Percentiles rank a stretch among this genome's conserved stretches.
Conservation (phyloP, 306 rosid genomes). For the Corylus americana region DNA sequence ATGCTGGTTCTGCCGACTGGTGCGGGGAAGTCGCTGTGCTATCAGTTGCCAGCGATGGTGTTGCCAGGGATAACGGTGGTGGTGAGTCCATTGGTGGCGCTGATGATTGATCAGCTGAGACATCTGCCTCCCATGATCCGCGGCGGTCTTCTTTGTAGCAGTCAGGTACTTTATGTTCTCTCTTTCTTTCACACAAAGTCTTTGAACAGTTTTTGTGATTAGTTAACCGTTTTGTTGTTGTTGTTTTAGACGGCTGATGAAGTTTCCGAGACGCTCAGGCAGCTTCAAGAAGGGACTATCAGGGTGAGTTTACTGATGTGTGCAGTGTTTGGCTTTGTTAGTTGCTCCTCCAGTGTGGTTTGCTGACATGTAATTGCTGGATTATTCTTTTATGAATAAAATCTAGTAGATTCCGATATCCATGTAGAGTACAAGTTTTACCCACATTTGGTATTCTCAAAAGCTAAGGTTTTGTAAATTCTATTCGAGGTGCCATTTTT, state of each 20-base stretch:
- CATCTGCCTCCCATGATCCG: slow-evolving; percentile 73
- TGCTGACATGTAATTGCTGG: slow-evolving; percentile 1
- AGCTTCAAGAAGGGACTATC: slow-evolving; percentile 62
- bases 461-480: neutral
- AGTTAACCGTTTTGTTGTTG: neutral
- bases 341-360: slow-evolving; percentile 5
- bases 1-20: slow-evolving; percentile 94
- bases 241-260: slow-evolving; percentile 64
- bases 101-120: slow-evolving; percentile 89
- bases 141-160: slow-evolving; percentile 77
- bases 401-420: neutral
- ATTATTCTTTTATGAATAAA: too few species aligned
- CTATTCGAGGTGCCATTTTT: too few species aligned
- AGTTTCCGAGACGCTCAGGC: slow-evolving; percentile 61
- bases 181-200: slow-evolving; percentile 4
- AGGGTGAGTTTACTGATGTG: slow-evolving; percentile 48
- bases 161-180: slow-evolving; percentile 53
- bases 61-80: slow-evolving; percentile 84
- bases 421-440: neutral
- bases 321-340: slow-evolving; percentile 11
- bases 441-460: slow-evolving; percentile 1
- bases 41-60: slow-evolving; percentile 79
- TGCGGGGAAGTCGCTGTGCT: slow-evolving; percentile 91
- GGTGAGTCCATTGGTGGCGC: slow-evolving; percentile 84
- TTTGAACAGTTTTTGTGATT: neutral